Base-by-base conservation (phyloP, 2,329 filamentous ascomycete genomes). In the Ceratocystis harringtonii region DNA sequence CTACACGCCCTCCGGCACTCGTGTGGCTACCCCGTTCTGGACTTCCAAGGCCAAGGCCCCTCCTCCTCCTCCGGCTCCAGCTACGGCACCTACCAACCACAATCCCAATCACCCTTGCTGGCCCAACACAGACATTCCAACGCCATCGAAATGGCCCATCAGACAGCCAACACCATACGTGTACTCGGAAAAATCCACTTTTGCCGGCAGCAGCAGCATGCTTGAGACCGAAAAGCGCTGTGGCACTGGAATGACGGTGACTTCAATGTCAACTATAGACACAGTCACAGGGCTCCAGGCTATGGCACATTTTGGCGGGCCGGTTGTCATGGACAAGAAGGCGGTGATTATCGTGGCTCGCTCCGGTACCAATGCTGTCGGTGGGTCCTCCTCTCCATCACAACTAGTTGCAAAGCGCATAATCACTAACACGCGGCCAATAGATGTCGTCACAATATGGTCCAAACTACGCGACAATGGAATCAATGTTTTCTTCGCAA, bases 401-500 rank as follows among this genome's bases (percentile, higher is more conserved):
- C 44, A 36, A 17, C 10, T 6, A 25, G 19, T 22, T 17, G 43
- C 36, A 41, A 41, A 41, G 36, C 25, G 19, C 15, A 10, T 36
- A 3, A 1, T 22, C 25, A 1, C 61, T 60, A 65, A 63, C 45
- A 25, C 41, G 17, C 6, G 2, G 22, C 41, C 25, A 22, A 22
- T 44, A 64, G 66, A 67, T 60, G 66, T 67, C 15, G 63, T 62
- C 5, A 60, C 58, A 15, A 28, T 65, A 12, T 67, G 63, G 63
- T 28, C 58, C 6, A 67, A 62, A 63, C 41, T 67, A 2, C 57
- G 60, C 19, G 62, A 65, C 25, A 64, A 36, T 32, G 66, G 66
- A 17, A 61, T 67, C 30, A 44, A 43, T 8, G 62, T 67, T 43
- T 64, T 57, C 36, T 67, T 67, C 57, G 66, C 57, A n/a, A 67